Evolutionary conservation across 306 rosid species (phyloP).

Genomic region (Cercis canadensis): DNA sequence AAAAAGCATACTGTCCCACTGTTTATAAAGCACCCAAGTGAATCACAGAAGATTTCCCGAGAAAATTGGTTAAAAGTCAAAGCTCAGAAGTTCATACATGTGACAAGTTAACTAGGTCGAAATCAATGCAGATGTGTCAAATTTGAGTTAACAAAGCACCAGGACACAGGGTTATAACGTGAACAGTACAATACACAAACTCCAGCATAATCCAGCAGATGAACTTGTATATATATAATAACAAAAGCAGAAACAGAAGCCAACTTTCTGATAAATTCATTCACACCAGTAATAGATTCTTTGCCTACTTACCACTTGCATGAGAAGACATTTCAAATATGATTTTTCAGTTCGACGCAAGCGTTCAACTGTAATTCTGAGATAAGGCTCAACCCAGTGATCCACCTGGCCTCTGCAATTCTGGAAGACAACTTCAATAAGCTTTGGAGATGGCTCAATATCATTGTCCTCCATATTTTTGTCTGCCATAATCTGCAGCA

Average conservation of each 20-base stretch:
- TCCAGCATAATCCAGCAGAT: constrained; percentile 11
- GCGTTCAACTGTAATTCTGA: constrained; percentile 78
- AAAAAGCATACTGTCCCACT: background rate
- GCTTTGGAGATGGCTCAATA: constrained; percentile 96
- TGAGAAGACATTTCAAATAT: constrained; percentile 82
- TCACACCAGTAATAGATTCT: background rate
- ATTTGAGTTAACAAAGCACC: background rate
- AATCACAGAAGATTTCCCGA: background rate
- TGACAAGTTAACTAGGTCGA: constrained; percentile 18
- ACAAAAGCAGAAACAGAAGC: constrained; percentile 20
- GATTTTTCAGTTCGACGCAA: constrained; percentile 75
- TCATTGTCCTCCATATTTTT: constrained; percentile 89
- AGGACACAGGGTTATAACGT: background rate
- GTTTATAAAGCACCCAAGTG: background rate
- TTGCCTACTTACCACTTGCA: constrained; percentile 79
- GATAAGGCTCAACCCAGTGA: constrained; percentile 95
- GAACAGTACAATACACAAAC: background rate
- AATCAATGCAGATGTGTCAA: background rate
- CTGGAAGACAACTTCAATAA: constrained; percentile 92
- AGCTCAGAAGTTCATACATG: background rate
- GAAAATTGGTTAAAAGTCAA: background rate
- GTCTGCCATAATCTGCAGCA: constrained; percentile 74
- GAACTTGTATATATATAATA: constrained; percentile 1
- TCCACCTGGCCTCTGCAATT: constrained; percentile 95
- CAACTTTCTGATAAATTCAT: background rate